These are phyloP conservation scores for Cercophora scortea DNA, from an alignment of 495 filamentous ascomycete genomes.

Conservation along the genomic window DNA sequence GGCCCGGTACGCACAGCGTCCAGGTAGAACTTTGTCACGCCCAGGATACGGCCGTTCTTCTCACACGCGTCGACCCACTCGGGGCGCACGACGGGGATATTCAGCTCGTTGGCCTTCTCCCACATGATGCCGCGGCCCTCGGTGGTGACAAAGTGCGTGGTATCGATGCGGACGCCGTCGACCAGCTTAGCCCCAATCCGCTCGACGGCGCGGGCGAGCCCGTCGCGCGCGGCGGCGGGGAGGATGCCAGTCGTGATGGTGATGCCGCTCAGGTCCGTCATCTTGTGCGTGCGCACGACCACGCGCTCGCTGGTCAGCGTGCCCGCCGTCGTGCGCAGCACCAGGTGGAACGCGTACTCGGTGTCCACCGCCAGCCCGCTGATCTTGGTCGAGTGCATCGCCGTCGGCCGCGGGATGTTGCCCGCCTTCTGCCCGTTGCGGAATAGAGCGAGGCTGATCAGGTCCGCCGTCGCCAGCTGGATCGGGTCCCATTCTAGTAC, in stretches of 20 bases:
- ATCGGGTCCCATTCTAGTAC: slow-evolving; percentile 98
- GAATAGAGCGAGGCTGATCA: slow-evolving; percentile 81
- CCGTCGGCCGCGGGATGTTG: slow-evolving; percentile 76
- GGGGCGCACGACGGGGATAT: slow-evolving; percentile 94
- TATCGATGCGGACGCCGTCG: slow-evolving; percentile 90
- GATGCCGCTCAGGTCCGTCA: slow-evolving; percentile 95
- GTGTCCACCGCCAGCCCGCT: slow-evolving; percentile 92
- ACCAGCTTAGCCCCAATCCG: slow-evolving; percentile 88
- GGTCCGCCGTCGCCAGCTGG: slow-evolving; percentile 80
- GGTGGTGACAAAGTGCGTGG: slow-evolving; percentile 97
- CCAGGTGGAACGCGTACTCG: slow-evolving; percentile 90
- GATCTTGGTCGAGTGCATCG: slow-evolving; percentile 91
- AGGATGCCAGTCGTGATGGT: slow-evolving; percentile 89
- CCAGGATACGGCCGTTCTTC: slow-evolving; percentile 83
- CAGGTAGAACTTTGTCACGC: slow-evolving; percentile 91
- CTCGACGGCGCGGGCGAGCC: slow-evolving; percentile 65
- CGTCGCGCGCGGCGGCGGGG: slow-evolving; percentile 65
- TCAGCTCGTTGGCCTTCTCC: slow-evolving; percentile 96
- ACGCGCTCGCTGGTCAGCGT: slow-evolving; percentile 78
- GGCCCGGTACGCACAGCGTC: slow-evolving; percentile 50
- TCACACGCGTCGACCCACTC: slow-evolving; percentile 97
- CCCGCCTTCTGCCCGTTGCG: slow-evolving; percentile 95
- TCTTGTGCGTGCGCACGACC: slow-evolving; percentile 87
- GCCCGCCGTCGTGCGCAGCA: slow-evolving; percentile 85
- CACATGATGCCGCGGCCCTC: slow-evolving; percentile 83